Base-by-base conservation (phyloP, 73 alveolate genomes). In the Paramecium bursaria region DNA sequence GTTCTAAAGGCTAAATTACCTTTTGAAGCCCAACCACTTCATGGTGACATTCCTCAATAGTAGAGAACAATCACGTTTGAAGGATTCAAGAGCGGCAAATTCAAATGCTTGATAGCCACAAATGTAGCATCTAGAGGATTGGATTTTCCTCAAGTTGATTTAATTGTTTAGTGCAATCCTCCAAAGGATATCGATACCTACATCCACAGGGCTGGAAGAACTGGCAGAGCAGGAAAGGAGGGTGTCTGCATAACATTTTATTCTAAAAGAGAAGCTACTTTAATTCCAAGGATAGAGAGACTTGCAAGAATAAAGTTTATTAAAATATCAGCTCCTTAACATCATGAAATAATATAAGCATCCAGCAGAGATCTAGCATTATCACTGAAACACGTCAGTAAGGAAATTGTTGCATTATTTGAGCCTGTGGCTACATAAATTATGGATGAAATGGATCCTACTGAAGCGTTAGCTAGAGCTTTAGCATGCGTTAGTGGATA, bases 101-200 rank as follows among this genome's bases (percentile, higher is more conserved):
- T 95, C 46, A 94, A 93, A 46, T 96, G 97, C 27, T 95, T 97
- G 42, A 98, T 97, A 3, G 99, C 99, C 3, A 97, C 99, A 3
- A 99, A 97, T 90, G 99, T 97, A 11, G 99, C 99, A 11, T 86
- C 98, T 22, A 90, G 99, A 55, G 99, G 99, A 9, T 90, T 97
- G 26, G 99, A 96, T 91, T 94, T 97, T 50, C 98, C 98, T 6
- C 90, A 96, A 25, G 99, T 97, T 3, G 98, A 95, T 61, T 87
- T 96, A 57, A 97, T 97, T 61, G 94, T 97, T 33, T 93, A 97
- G 75, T 90, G 95, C 39, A 98, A 97, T 49, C 99, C 99, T n/a
- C 99, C 99, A 19, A 87, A 94, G 88, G 99, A 97, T 39, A 95
- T 94, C 9, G 99, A 97, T 86, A 88, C 99, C 21, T 96, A 97